A percentile compares a stretch with the other conserved stretches of the same genome.
phyloP scores from a whole-genome alignment of 2,329 filamentous ascomycete genomes.

The Trichoderma asperellum region DNA sequence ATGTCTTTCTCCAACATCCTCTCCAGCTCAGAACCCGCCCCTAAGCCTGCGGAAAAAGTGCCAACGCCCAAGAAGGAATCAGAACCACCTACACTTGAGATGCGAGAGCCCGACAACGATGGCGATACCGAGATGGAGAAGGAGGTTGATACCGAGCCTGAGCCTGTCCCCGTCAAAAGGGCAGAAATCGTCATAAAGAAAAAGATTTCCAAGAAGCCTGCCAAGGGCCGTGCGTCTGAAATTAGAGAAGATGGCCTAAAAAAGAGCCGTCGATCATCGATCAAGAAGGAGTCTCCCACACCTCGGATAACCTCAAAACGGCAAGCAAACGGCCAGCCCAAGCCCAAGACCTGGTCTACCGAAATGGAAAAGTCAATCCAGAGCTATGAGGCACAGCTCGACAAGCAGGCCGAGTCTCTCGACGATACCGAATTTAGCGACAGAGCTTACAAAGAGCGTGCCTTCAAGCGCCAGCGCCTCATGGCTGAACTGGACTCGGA shows the following conservation, averaged over 20 bases:
- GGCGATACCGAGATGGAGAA: slow-evolving; percentile 43
- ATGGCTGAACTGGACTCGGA: slow-evolving; percentile 64
- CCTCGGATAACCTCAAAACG: slow-evolving; percentile 59
- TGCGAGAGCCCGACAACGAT: slow-evolving; percentile 33
- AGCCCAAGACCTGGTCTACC: slow-evolving; percentile 60
- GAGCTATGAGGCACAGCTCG: slow-evolving; percentile 47
- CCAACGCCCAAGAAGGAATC: slow-evolving; percentile 32
- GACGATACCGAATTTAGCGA: slow-evolving; percentile 50
- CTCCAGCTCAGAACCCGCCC: slow-evolving; percentile 72
- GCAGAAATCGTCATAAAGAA: slow-evolving; percentile 37
- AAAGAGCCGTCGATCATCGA: slow-evolving; percentile 54
- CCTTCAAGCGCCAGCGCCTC: slow-evolving; percentile 70
- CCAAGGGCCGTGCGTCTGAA: slow-evolving; percentile 56
- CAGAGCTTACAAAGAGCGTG: slow-evolving; percentile 56
- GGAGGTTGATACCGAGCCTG: slow-evolving; percentile 44
- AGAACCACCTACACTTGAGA: slow-evolving; percentile 45
- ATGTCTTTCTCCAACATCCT: slow-evolving; percentile 98
- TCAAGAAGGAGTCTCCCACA: slow-evolving; percentile 53
- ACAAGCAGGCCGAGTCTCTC: slow-evolving; percentile 51
- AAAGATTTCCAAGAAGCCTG: slow-evolving; percentile 45
- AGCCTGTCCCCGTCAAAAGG: slow-evolving; percentile 35
- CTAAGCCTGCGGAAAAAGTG: slow-evolving; percentile 49
- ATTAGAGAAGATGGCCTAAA: slow-evolving; percentile 56
- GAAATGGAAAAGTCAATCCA: slow-evolving; percentile 51
- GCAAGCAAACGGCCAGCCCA: slow-evolving; percentile 63